Base-by-base conservation (phyloP, 352 stramenopile species). In the Phytophthora rubi region DNA sequence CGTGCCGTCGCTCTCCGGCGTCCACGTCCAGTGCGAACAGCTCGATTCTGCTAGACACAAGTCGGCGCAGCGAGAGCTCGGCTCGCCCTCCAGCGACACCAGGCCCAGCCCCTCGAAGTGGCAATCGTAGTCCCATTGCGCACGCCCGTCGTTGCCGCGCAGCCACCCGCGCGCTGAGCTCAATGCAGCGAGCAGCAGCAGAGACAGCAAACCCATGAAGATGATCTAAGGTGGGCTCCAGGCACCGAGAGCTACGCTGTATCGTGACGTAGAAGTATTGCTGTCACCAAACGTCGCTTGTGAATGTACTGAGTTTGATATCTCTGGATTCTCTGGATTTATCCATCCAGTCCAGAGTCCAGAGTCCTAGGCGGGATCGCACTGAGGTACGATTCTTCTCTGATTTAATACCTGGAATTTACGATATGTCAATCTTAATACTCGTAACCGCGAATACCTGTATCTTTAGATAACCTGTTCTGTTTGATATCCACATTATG, bases 21-120 rank as follows among this genome's bases (percentile, higher is more conserved):
- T 70, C 75, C 75, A 85, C 37, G 71, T 79, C 75, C 75, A 85
- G 53, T 85, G 77, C 52, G 77, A 75, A 54, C 77, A 85, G 10
- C 39, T 61, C 6, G 52, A 18, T 1, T 79, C 39, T 5, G 69
- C 52, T 1, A 75, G 44, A 33, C 77, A 85, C 37, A 81, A 56
- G 9, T 73, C 68, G 33, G 68, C 71, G 48, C 77, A 85, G n/a
- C 57, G 53, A n/a, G 65, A 65, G 44, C 72, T 77, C 33, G 65
- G 39, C 47, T 69, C 72, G 18, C 66, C 65, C 57, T 65, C 42
- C 30, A 73, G 45, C 6, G 47, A 23, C 53, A 65, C 23, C 62
- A 73, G 45, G 4, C 70, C 59, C 3, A 68, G 39, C 9, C 59
- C 72, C 30, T 78, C 59, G 52, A 85, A 85, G 37, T 71, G 54